These are phyloP conservation scores for Alopecurus myosuroides DNA, from an alignment of 176 grass and related monocot genomes.

Conservation along the genomic window DNA sequence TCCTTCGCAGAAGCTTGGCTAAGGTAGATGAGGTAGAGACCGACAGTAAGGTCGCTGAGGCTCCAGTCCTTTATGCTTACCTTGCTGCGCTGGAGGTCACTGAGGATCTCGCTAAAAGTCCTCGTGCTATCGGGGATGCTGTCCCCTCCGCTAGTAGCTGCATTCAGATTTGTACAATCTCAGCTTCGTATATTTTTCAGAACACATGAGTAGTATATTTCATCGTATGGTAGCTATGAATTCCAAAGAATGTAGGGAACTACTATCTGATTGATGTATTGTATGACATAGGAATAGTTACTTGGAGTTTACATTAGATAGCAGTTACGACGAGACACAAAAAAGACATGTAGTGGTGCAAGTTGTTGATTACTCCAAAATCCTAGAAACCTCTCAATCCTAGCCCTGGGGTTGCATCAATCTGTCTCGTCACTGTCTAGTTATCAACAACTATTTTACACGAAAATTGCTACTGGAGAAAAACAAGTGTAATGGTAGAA, in stretches of 20 bases:
- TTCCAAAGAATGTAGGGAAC: no score
- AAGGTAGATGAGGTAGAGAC: slow-evolving; percentile 92
- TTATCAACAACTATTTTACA: neutral
- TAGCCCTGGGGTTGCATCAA: neutral
- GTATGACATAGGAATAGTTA: no score
- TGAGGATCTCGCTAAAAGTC: slow-evolving; percentile 75
- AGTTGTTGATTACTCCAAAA: neutral
- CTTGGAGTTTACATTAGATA: no score
- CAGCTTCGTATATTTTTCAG: no score
- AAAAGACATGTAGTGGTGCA: no score
- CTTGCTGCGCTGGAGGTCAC: slow-evolving; percentile 81
- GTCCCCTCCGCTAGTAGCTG: slow-evolving; percentile 44
- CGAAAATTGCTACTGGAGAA: neutral
- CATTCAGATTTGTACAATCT: slow-evolving; percentile 10
- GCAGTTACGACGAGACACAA: no score
- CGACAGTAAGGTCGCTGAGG: slow-evolving; percentile 79
- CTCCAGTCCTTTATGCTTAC: slow-evolving; percentile 93
- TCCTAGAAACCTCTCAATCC: neutral
- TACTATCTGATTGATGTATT: no score
- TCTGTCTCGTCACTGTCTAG: neutral
- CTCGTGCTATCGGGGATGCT: slow-evolving; percentile 39
- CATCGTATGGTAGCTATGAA: no score
- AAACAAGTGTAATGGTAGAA: no score
- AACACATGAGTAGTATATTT: no score
- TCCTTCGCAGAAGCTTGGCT: slow-evolving; percentile 77